phyloP scores from a whole-genome alignment of 2,329 filamentous ascomycete species.

The Fusarium longipes region DNA sequence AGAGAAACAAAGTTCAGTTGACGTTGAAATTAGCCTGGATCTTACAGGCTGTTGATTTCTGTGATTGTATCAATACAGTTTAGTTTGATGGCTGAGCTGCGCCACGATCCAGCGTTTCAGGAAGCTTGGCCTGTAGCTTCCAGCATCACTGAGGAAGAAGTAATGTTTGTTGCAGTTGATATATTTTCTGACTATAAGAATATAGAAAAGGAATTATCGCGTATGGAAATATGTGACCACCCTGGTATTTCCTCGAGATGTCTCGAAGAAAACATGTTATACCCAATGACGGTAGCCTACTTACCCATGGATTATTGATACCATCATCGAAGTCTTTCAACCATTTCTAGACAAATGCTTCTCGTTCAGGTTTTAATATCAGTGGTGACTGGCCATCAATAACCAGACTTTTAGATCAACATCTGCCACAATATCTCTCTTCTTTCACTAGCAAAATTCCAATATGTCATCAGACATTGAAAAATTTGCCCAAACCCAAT shows the following conservation, averaged over 20 bases:
- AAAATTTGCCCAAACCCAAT: neutral
- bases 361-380: no score
- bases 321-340: no score
- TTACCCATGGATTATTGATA: no score
- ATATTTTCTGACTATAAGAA: neutral
- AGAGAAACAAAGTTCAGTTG: neutral
- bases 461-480: neutral
- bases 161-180: accelerated
- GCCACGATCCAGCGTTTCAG: neutral
- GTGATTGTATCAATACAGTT: constrained; percentile 1
- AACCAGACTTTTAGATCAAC: no score
- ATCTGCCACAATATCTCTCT: neutral
- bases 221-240: neutral
- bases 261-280: no score
- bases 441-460: neutral
- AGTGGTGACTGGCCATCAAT: no score
- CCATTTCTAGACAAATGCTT: no score
- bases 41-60: neutral
- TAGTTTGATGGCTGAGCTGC: neutral
- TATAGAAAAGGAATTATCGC: neutral
- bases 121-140: neutral
- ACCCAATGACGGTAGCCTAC: no score
- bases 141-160: neutral
- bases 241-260: neutral
- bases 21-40: neutral